Evolutionary conservation across 768 basidiomycete genomes (phyloP).

Genomic region (Rhizopogon roseolus): DNA sequence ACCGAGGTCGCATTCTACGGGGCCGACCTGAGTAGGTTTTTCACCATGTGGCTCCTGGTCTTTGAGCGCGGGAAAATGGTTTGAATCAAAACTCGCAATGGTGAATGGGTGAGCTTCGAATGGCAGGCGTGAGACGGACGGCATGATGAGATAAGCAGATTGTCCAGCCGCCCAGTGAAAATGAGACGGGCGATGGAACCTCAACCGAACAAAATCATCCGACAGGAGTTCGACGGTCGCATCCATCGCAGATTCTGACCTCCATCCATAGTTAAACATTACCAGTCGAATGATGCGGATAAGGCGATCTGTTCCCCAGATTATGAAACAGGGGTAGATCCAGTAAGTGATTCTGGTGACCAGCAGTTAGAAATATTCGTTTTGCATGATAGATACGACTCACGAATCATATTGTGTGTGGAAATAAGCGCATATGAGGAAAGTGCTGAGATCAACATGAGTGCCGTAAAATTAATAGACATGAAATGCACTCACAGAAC

Average conservation of each 20-base stretch:
- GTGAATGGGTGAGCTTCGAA: slow-evolving; percentile 56
- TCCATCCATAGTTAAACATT: slow-evolving; percentile 33
- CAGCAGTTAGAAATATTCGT: background rate
- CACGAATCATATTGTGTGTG: slow-evolving; percentile 17
- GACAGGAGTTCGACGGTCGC: slow-evolving; percentile 39
- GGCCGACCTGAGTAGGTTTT: background rate
- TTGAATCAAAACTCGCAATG: slow-evolving; percentile 35
- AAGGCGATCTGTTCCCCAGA: slow-evolving; percentile 50
- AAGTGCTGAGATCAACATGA: slow-evolving; percentile 14
- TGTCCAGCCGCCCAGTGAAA: slow-evolving; percentile 51
- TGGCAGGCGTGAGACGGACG: slow-evolving; percentile 33
- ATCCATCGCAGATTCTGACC: slow-evolving; percentile 19
- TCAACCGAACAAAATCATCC: slow-evolving; percentile 38
- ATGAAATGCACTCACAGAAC: slow-evolving; percentile 24
- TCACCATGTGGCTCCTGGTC: slow-evolving; percentile 3
- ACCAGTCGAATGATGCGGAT: slow-evolving; percentile 39
- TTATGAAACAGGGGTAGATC: slow-evolving; percentile 43
- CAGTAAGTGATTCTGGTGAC: slow-evolving; percentile 18
- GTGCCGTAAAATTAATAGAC: background rate
- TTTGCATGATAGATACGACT: background rate
- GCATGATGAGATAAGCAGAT: slow-evolving; percentile 46
- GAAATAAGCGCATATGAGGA: slow-evolving; percentile 27
- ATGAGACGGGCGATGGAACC: slow-evolving; percentile 34
- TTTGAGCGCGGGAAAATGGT: background rate
- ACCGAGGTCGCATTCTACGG: background rate